These are phyloP conservation scores for Gorgonomyces haynaldii DNA, from an alignment of 192 early-diverging fungal genomes.

Conservation along the genomic window DNA sequence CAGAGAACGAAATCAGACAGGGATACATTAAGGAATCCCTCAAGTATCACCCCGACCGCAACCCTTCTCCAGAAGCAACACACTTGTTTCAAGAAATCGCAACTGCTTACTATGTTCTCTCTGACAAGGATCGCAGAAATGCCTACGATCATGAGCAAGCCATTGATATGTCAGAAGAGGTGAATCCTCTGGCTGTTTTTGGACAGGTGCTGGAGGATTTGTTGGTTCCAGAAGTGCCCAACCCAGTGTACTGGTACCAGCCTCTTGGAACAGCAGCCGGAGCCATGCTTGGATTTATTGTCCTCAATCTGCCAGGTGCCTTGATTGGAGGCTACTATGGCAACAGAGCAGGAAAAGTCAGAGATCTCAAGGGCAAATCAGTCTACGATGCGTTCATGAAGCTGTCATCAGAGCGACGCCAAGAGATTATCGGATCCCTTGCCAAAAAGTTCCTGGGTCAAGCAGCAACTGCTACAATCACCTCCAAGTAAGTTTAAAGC, in stretches of 20 bases:
- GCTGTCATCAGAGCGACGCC: conserved; percentile 9
- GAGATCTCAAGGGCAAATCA: conserved; percentile 32
- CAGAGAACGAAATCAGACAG: conserved; percentile 56
- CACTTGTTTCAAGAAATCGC: conserved; percentile 59
- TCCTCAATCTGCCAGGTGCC: conserved; percentile 39
- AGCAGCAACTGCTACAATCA: no score
- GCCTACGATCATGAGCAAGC: conserved; percentile 18
- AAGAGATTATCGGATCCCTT: conserved; percentile 4
- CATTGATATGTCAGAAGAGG: conserved; percentile 10
- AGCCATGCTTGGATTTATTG: conserved; percentile 48
- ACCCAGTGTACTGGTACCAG: conserved; percentile 48
- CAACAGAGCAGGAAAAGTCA: conserved; percentile 30
- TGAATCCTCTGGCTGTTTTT: conserved; percentile 57
- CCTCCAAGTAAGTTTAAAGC: no score
- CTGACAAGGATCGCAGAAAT: conserved; percentile 24
- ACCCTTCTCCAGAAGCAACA: conserved; percentile 39
- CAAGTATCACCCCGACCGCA: conserved; percentile 43
- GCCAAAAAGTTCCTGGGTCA: conserved; percentile 9
- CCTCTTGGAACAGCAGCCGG: conserved; percentile 61
- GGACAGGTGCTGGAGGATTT: conserved; percentile 73
- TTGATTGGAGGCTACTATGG: conserved; percentile 27
- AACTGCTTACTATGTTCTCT: conserved; percentile 67
- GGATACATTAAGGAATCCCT: conserved; percentile 68
- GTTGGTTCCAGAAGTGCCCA: conserved; percentile 54
- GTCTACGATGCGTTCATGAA: conserved; percentile 36